Base-by-base conservation (phyloP, 371 early-diverging fungal genomes). In the Phascolomyces articulosus region DNA sequence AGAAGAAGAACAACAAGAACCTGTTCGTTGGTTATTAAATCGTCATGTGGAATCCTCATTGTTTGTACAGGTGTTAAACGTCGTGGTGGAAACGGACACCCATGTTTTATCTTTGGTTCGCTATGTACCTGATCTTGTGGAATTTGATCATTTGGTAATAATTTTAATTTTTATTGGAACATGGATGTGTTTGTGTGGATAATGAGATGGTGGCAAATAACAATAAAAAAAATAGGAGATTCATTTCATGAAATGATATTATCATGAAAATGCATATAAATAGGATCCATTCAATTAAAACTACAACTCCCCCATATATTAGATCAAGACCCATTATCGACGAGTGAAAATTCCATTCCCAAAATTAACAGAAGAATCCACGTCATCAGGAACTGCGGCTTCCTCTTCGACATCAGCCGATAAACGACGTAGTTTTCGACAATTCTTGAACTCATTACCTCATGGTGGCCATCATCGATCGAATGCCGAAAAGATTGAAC, bases 101-200 rank as follows among this genome's bases (percentile, higher is more conserved):
- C 72, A 77, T 58, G 72, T 77, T 54, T 66, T 84, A 34, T 70
- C 77, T 26, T 65, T 88, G 20, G 73, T 80, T 38, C 75, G 88
- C 29, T 85, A 84, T 69, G 79, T 88, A 55, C 78, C 86, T 49
- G 88, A 88, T 65, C 78, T 88, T 69, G 26, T 82, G 55, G 85
- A 84, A 29, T 84, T 88, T 75, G 85, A 88, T 59, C 78, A 79
- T 55, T 71, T 84, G 78, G 88, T 87, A 83, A 56, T n/a, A n/a
- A n/a, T n/a, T n/a, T n/a, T n/a, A n/a, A n/a, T n/a, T n/a, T n/a
- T n/a, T n/a, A n/a, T n/a, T n/a, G n/a, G n/a, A n/a, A n/a, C n/a
- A n/a, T n/a, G n/a, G n/a, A n/a, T n/a, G n/a, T n/a, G n/a, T n/a
- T n/a, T n/a, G n/a, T n/a, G n/a, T n/a, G n/a, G n/a, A 31, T 31